A percentile compares a stretch with the other conserved stretches of the same genome.
Conservation (phyloP, 495 filamentous ascomycete genomes). For the Corynascus novoguineensis region DNA sequence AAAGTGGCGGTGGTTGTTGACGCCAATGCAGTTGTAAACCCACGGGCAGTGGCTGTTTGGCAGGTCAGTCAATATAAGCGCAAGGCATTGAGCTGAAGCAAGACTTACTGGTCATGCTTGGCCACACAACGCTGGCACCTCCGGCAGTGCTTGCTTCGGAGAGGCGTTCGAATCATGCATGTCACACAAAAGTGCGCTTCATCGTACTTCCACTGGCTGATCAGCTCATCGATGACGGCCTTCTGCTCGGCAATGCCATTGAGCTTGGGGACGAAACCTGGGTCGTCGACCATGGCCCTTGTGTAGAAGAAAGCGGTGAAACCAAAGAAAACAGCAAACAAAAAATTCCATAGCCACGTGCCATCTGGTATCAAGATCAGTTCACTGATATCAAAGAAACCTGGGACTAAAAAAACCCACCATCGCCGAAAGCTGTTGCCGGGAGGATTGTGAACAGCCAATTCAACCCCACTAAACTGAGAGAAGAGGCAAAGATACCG, state of each 20-base stretch:
- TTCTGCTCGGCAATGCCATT: constrained; percentile 83
- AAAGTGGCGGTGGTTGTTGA: constrained; percentile 95
- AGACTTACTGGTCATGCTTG: constrained; percentile 89
- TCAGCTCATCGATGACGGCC: constrained; percentile 75
- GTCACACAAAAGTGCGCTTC: constrained; percentile 87
- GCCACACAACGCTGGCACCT: constrained; percentile 87
- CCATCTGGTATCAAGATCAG: constrained; percentile 3
- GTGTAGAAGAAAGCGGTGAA: constrained; percentile 81
- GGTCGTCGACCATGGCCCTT: constrained; percentile 78
- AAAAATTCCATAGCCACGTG: constrained; percentile 69
- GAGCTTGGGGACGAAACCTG: constrained; percentile 91
- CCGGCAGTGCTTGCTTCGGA: constrained; percentile 93
- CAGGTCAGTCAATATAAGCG: constrained; percentile 37
- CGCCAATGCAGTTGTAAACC: constrained; percentile 92
- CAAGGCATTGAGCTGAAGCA: neutral
- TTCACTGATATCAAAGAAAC: neutral
- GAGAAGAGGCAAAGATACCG: constrained; percentile 82
- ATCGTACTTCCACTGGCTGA: constrained; percentile 82
- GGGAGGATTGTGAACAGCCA: constrained; percentile 72
- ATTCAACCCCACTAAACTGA: constrained; percentile 75
- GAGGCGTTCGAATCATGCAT: constrained; percentile 87
- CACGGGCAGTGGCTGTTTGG: constrained; percentile 82
- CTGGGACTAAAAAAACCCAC: constrained; percentile 14
- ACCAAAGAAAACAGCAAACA: constrained; percentile 58
- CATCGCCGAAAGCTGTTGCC: constrained; percentile 41